Percentiles rank a stretch among this genome's conserved stretches.
These are phyloP conservation scores for Acrodontium crateriforme DNA, from an alignment of 2,329 filamentous ascomycete genomes.

Conservation along the genomic window DNA sequence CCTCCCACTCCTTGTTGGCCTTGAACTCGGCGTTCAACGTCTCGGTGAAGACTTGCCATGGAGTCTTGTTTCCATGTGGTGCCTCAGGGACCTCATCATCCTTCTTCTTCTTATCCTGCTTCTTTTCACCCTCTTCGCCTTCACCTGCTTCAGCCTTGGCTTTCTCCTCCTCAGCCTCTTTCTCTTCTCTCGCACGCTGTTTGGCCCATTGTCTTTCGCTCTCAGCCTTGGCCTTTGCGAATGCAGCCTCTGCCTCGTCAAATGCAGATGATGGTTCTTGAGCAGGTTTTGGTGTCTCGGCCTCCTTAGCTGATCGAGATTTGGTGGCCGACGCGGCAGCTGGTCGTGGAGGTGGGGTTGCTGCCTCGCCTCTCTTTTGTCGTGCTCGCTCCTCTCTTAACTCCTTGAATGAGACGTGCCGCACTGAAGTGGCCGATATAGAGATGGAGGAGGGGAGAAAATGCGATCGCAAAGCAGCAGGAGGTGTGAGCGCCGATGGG, in stretches of 20 bases:
- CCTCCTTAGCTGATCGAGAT: conserved; percentile 16
- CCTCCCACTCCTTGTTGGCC: conserved; percentile 97
- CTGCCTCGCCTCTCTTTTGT: conserved; percentile 21
- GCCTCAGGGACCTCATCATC: conserved; percentile 66
- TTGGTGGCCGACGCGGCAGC: conserved; percentile 16
- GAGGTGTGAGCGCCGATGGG: conserved; percentile 13
- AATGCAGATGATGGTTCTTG: conserved; percentile 14
- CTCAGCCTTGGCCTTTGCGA: conserved; percentile 22
- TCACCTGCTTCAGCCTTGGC: conserved; percentile 29
- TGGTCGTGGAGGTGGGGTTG: conserved; percentile 15
- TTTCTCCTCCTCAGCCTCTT: conserved; percentile 31
- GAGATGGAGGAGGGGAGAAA: conserved; percentile 29
- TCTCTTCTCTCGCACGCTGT: conserved; percentile 10
- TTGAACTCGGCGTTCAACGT: conserved; percentile 92
- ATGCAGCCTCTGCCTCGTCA: conserved; percentile 22
- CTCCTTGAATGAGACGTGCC: conserved; percentile 31
- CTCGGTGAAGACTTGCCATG: conserved; percentile 97
- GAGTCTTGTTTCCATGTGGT: conserved; percentile 95
- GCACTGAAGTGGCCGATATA: conserved; percentile 29
- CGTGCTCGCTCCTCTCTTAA: conserved; percentile 22
- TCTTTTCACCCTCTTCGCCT: conserved; percentile 34
- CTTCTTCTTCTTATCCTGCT: conserved; percentile 43
- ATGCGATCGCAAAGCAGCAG: conserved; percentile 29
- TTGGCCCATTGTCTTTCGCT: conserved; percentile 30
- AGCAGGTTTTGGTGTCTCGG: conserved; percentile 9